phyloP scores from a whole-genome alignment of 345 rosid genomes.

The Toxicodendron radicans region DNA sequence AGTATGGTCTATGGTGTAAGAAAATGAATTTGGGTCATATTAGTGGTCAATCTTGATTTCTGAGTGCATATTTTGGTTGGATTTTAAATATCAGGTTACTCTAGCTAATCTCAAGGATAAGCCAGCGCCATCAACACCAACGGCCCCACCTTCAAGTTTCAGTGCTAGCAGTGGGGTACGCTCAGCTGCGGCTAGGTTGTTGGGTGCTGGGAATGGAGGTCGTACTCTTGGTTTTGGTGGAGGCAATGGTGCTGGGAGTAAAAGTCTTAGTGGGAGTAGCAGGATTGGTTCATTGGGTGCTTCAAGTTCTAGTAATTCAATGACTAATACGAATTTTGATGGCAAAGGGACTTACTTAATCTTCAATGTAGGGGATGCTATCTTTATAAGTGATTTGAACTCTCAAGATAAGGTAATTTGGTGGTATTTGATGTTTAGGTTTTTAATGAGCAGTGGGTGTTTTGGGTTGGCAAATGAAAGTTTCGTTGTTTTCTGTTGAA shows the following conservation, averaged over 20 bases:
- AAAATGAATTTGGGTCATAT: neutral
- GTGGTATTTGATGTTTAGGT: neutral
- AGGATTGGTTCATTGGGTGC: constrained; percentile 82
- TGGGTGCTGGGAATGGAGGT: constrained; percentile 85
- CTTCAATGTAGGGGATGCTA: constrained; percentile 92
- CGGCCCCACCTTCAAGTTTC: constrained; percentile 68
- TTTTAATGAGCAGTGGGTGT: constrained; percentile 12
- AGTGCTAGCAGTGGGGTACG: constrained; percentile 84
- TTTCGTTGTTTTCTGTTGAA: constrained; percentile 26
- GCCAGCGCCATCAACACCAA: constrained; percentile 83
- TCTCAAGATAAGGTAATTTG: constrained; percentile 91
- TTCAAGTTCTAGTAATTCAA: constrained; percentile 62
- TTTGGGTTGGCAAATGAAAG: constrained; percentile 11
- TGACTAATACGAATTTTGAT: constrained; percentile 75
- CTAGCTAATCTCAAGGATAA: constrained; percentile 91
- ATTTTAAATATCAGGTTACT: constrained; percentile 61
- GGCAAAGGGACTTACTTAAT: constrained; percentile 97
- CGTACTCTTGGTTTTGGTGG: constrained; percentile 91
- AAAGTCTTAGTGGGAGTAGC: constrained; percentile 61
- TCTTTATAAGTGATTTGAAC: constrained; percentile 91
- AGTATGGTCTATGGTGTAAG: no score
- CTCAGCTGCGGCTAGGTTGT: constrained; percentile 84
- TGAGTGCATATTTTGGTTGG: neutral
- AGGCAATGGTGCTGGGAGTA: constrained; percentile 93
- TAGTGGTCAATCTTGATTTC: neutral